Evolutionary conservation across 2,329 filamentous ascomycete species (phyloP).

Genomic region (Alternaria triticina): DNA sequence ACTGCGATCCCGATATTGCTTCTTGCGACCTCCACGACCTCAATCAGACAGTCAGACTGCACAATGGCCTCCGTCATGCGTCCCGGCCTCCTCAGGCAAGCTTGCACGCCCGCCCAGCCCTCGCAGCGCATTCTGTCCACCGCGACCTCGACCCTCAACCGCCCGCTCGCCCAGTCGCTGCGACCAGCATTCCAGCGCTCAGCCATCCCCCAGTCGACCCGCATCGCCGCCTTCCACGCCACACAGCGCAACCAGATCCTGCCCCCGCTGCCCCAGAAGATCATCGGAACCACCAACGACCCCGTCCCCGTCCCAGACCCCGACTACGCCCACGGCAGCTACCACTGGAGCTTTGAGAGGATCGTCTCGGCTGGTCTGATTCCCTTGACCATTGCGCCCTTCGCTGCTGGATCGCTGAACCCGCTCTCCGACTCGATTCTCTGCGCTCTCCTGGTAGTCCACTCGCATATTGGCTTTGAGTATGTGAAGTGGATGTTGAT

Average conservation of each 20-base stretch:
- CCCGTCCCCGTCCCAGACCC: conserved; percentile 75
- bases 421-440: conserved; percentile 86
- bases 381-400: conserved; percentile 87
- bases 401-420: conserved; percentile 90
- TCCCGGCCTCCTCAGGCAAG: conserved; percentile 57
- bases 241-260: conserved; percentile 77
- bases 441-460: conserved; percentile 81
- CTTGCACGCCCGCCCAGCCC: conserved; percentile 47
- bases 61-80: conserved; percentile 62
- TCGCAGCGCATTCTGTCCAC: conserved; percentile 55
- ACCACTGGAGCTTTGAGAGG: conserved; percentile 97
- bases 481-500: too few species aligned
- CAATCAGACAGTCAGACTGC: conserved; percentile 14
- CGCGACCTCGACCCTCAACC: conserved; percentile 45
- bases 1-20: conserved; percentile 12
- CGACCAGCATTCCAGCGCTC: conserved; percentile 51
- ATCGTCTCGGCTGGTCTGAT: conserved; percentile 80
- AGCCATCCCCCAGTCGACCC: conserved; percentile 48
- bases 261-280: conserved; percentile 84
- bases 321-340: conserved; percentile 84
- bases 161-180: conserved; percentile 45
- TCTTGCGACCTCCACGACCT: conserved; percentile 6
- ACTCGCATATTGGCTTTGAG: conserved; percentile 96
- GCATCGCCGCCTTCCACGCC: conserved; percentile 85
- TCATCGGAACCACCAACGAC: conserved; percentile 86